These are phyloP conservation scores for Xylariaceae sp. DNA, from an alignment of 2,329 filamentous ascomycete genomes.

Conservation along the genomic window DNA sequence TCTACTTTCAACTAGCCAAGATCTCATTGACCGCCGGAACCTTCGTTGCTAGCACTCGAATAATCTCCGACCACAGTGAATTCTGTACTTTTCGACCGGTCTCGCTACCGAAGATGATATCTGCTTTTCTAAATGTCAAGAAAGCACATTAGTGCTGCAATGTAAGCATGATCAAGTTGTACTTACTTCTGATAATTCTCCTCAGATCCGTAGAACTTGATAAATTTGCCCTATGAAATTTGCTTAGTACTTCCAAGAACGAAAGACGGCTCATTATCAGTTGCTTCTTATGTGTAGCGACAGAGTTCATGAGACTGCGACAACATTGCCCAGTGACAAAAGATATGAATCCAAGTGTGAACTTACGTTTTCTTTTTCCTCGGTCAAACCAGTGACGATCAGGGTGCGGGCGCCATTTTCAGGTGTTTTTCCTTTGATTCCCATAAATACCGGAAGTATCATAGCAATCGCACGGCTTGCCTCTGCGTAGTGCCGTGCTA, in stretches of 20 bases:
- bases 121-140: slow-evolving; percentile 10
- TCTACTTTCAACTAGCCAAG: not conserved
- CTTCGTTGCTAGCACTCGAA: slow-evolving; percentile 19
- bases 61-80: slow-evolving; percentile 25
- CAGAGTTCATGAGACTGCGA: not conserved
- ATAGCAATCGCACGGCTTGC: slow-evolving; percentile 9
- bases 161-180: not conserved
- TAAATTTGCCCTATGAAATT: slow-evolving; percentile 20
- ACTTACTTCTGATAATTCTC: slow-evolving; percentile 20
- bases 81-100: slow-evolving; percentile 19
- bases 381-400: slow-evolving; percentile 17
- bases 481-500: slow-evolving; percentile 13
- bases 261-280: too few relatives aligned
- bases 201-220: slow-evolving; percentile 24
- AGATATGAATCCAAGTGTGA: not conserved
- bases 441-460: slow-evolving; percentile 11
- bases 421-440: slow-evolving; percentile 22
- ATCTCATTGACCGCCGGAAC: slow-evolving; percentile 16
- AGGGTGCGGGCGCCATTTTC: slow-evolving; percentile 26
- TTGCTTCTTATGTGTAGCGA: not conserved
- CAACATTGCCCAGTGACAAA: not conserved
- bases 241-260: too few relatives aligned
- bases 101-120: slow-evolving; percentile 13
- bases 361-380: slow-evolving; percentile 24
- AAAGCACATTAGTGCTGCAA: not conserved